These are phyloP conservation scores for Gymnopilus dilepis DNA, from an alignment of 768 basidiomycete species.

Conservation along the genomic window DNA sequence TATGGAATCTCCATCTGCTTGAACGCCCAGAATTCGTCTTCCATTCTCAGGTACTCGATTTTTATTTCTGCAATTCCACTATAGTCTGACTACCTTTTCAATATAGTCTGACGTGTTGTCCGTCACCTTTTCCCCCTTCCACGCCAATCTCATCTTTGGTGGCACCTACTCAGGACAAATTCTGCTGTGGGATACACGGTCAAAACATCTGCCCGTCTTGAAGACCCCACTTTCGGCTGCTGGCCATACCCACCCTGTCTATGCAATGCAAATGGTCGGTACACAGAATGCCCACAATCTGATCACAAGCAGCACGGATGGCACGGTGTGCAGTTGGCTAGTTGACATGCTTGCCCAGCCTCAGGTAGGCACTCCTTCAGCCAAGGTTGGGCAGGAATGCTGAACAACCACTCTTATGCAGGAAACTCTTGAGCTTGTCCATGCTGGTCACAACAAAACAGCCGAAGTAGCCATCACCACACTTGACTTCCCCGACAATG, in stretches of 20 bases:
- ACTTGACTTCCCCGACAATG: conserved; percentile 93
- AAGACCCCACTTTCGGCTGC: conserved; percentile 96
- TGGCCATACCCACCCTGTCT: conserved; percentile 98
- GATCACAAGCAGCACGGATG: conserved; percentile 96
- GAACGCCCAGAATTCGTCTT: conserved; percentile 98
- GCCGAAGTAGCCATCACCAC: conserved; percentile 95
- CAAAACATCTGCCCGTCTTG: conserved; percentile 93
- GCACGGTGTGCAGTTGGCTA: conserved; percentile 96
- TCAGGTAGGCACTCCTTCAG: conserved; percentile 58
- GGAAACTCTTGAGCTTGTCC: conserved; percentile 93
- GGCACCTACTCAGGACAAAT: conserved; percentile 99
- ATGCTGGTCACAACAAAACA: conserved; percentile 94
- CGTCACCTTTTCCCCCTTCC: conserved; percentile 96
- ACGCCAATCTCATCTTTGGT: conserved; percentile 95
- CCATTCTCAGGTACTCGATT: conserved; percentile 95
- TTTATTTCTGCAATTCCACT: neutral
- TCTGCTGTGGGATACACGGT: conserved; percentile 96
- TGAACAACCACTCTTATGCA: conserved; percentile 30
- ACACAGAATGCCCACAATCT: conserved; percentile 99
- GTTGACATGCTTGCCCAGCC: conserved; percentile 99
- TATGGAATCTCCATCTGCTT: conserved; percentile 95
- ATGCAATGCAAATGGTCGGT: conserved; percentile 98
- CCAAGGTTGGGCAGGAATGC: neutral
- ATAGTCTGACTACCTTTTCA: neutral
- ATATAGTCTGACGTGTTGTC: conserved; percentile 94